These are phyloP conservation scores for Tulasnella sp. DNA, from an alignment of 768 basidiomycete genomes.

Conservation along the genomic window DNA sequence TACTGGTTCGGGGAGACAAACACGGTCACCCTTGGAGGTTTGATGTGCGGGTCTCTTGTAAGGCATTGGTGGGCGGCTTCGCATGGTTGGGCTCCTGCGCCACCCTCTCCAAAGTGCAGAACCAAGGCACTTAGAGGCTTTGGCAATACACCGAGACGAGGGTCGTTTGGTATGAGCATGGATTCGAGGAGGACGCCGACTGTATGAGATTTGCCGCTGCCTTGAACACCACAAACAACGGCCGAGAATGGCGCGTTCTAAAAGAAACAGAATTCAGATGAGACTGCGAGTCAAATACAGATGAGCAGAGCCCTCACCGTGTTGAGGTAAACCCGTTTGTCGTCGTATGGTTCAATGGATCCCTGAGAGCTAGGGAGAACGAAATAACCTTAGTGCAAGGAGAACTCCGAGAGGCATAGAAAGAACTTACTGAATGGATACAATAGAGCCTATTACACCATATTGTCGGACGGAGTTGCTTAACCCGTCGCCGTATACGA, in stretches of 20 bases:
- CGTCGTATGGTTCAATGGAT: constrained; percentile 25
- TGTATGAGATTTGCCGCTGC: constrained; percentile 14
- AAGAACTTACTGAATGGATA: constrained; percentile 35
- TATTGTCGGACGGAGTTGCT: constrained; percentile 33
- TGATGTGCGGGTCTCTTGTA: constrained; percentile 21
- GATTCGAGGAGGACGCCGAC: constrained; percentile 10
- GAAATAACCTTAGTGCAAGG: background rate
- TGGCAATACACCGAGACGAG: background rate
- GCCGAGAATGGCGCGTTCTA: constrained; percentile 14
- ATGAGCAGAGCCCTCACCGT: constrained; percentile 31
- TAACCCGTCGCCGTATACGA: background rate
- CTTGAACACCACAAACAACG: constrained; percentile 14
- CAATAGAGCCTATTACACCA: constrained; percentile 44
- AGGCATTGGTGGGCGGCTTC: constrained; percentile 54
- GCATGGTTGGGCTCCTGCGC: constrained; percentile 42
- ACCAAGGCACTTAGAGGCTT: constrained; percentile 39
- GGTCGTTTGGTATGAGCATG: constrained; percentile 1
- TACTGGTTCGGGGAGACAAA: constrained; percentile 53
- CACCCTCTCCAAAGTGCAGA: constrained; percentile 60
- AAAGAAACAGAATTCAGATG: background rate
- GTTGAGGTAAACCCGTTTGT: constrained; percentile 53
- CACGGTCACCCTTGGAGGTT: constrained; percentile 27
- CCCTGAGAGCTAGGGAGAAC: constrained; percentile 27
- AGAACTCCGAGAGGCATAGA: background rate
- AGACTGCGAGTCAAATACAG: constrained; percentile 14